Evolutionary conservation across 148 eudicot genomes (phyloP).

Genomic region (Heliosperma pusillum): DNA sequence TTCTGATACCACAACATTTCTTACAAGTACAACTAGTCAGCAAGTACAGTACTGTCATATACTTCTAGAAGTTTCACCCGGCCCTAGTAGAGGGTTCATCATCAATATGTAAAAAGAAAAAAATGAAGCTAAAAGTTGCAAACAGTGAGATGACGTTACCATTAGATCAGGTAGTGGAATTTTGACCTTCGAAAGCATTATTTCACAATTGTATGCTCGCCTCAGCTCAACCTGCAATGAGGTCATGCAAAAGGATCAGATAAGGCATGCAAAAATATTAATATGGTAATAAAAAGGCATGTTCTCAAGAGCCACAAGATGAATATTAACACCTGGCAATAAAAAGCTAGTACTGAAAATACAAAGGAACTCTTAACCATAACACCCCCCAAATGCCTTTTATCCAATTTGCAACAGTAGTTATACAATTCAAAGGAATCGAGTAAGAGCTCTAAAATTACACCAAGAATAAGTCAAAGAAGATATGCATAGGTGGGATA

Average conservation of each 20-base stretch:
- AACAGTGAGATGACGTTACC: conserved; percentile 41
- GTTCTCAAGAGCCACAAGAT: not conserved
- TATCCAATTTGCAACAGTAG: too few species aligned
- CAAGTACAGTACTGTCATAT: not conserved
- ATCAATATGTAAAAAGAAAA: not conserved
- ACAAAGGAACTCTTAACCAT: too few species aligned
- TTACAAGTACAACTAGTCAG: not conserved
- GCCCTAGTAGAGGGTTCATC: not conserved
- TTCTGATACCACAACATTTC: conserved; percentile 4
- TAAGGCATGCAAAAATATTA: not conserved
- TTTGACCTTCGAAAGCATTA: conserved; percentile 89
- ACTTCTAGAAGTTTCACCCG: not conserved
- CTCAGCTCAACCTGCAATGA: conserved; percentile 71
- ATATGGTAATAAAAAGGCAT: not conserved
- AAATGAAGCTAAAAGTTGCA: not conserved
- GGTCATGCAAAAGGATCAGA: conserved; percentile 17
- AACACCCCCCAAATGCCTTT: too few species aligned
- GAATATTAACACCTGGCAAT: not conserved
- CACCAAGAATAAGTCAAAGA: too few species aligned
- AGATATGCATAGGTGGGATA: too few species aligned
- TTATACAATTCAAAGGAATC: too few species aligned
- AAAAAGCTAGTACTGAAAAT: too few species aligned
- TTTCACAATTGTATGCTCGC: conserved; percentile 91
- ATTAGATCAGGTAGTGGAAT: conserved; percentile 81
- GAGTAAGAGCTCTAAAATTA: too few species aligned